phyloP scores from a whole-genome alignment of 257 asterid species.

The Eustoma russellianum region DNA sequence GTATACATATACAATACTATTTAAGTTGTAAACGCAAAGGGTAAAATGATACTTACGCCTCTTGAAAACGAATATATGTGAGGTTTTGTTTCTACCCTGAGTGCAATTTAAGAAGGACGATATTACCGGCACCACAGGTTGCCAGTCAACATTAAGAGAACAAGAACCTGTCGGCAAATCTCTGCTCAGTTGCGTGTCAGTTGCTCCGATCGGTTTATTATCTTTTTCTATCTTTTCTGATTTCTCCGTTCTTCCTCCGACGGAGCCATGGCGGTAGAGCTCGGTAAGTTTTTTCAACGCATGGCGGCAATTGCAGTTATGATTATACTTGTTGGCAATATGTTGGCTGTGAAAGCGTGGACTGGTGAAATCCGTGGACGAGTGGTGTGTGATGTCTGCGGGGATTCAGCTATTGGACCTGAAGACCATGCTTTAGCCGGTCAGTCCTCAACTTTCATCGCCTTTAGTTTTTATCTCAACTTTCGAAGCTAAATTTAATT shows the following conservation, averaged over 20 bases:
- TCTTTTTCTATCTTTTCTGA: too few species aligned
- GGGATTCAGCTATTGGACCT: slow-evolving; percentile 84
- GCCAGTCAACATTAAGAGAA: neutral
- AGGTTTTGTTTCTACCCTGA: too few species aligned
- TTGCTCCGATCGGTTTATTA: too few species aligned
- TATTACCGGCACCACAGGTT: neutral
- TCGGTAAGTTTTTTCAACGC: slow-evolving; percentile 16
- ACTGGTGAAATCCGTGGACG: slow-evolving; percentile 81
- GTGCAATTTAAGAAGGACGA: neutral
- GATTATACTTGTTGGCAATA: slow-evolving; percentile 2
- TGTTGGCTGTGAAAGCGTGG: slow-evolving; percentile 47
- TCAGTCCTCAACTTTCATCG: neutral
- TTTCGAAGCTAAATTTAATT: neutral
- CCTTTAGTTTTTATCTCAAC: neutral
- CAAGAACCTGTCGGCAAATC: slow-evolving; percentile 5
- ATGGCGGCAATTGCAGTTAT: slow-evolving; percentile 11
- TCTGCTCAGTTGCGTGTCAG: neutral
- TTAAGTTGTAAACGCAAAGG: too few species aligned
- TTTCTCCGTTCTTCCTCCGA: neutral
- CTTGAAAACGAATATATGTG: neutral
- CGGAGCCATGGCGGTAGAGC: slow-evolving; percentile 30
- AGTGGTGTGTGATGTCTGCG: slow-evolving; percentile 87
- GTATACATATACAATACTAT: too few species aligned
- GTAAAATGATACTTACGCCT: neutral
- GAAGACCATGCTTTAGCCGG: slow-evolving; percentile 79